Evolutionary conservation across 23 red algal genomes (phyloP), one percentile per base, ranked within the genome.

Genomic region (Gracilariopsis chorda): DNA sequence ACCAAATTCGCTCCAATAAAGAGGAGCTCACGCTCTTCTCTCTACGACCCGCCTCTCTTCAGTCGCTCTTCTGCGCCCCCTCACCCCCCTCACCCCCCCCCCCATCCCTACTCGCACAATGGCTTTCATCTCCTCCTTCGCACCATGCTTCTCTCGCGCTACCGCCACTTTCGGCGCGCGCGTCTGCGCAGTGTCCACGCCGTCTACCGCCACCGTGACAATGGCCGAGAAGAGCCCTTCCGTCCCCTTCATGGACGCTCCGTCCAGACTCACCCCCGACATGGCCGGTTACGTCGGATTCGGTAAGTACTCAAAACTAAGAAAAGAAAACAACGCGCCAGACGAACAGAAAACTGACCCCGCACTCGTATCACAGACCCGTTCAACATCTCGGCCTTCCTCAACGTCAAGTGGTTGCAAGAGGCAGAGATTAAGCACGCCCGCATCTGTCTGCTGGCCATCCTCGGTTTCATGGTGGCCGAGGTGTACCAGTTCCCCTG

Each of bases 371-470:
- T n/a, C n/a, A 61, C 80, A 80, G 96, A 98, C 72, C 96, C 96
- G 69, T 77, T 98, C n/a, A 76, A 86, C 55, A 80, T 98, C 59
- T 92, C 92, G 17, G 63, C 86, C n/a, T 93, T 70, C 59, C 30
- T 98, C 2, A 84, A 85, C 52, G 71, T 98, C 30, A 87, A 86
- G 71, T 98, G 86, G 86, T 39, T 98, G 80, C 86, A 87, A 74
- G 96, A 98, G 79, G 86, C 96, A 10, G 96, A 98, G 76, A 84
- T 95, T 48, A 98, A 98, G 90, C 96, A 98, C 78, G 86, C 91
- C 40, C 82, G 96, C 59, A 93, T 98, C 25, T 92, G 78, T 48
- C 95, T 98, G 92, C 90, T 98, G 14, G 92, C 92, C 28, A 79
- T 86, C 30, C 76, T 95, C 24, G 92, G 92, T 29, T 60, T 41